Conservation (phyloP, 2,329 filamentous ascomycete genomes). For the Diatrype stigma region DNA sequence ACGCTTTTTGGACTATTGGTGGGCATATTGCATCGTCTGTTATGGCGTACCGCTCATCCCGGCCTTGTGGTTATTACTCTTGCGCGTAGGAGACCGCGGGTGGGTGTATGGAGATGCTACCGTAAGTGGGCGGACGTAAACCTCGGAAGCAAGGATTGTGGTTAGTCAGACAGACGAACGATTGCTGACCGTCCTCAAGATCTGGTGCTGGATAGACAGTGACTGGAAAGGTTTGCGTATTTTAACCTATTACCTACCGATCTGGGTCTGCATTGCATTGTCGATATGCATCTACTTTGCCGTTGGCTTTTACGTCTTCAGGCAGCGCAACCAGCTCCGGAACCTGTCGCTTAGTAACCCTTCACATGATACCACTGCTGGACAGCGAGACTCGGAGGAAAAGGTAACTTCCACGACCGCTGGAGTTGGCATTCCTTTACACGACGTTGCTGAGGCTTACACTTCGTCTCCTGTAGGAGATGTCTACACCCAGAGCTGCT, state of each 20-base stretch:
- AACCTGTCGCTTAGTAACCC: constrained; percentile 49
- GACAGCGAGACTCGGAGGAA: constrained; percentile 25
- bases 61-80: constrained; percentile 60
- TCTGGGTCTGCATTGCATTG: constrained; percentile 55
- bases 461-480: constrained; percentile 13
- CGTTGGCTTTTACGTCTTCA: constrained; percentile 58
- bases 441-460: background rate
- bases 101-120: constrained; percentile 54
- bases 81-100: constrained; percentile 35
- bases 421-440: too few species aligned
- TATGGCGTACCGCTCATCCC: constrained; percentile 70
- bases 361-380: constrained; percentile 14
- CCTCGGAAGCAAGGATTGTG: too few species aligned
- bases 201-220: constrained; percentile 59
- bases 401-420: constrained; percentile 18
- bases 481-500: constrained; percentile 26
- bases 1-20: constrained; percentile 68
- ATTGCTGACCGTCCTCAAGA: constrained; percentile 31
- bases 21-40: constrained; percentile 65
- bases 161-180: too few species aligned
- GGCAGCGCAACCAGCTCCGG: constrained; percentile 44
- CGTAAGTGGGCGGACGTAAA: constrained; percentile 31
- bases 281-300: constrained; percentile 52
- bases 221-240: constrained; percentile 54
- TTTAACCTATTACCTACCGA: constrained; percentile 58